Percentiles rank a stretch among this genome's conserved stretches.
phyloP scores from a whole-genome alignment of 1,139 yeast genomes.

The Suhomyces maxii region DNA sequence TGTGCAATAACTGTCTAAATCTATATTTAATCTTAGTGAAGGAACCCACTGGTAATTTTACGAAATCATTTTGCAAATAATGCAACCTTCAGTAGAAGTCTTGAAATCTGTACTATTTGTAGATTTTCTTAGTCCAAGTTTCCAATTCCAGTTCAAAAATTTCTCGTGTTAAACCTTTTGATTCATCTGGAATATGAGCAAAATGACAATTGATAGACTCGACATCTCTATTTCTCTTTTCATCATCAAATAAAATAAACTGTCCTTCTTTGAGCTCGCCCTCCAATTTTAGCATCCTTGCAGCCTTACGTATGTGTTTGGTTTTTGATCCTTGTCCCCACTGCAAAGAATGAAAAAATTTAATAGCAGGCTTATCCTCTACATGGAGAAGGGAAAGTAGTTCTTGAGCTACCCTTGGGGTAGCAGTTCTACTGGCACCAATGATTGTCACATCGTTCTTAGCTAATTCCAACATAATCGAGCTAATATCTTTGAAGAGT shows the following conservation, averaged over 20 bases:
- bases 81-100: no score
- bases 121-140: conserved; percentile 28
- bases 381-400: conserved; percentile 52
- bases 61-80: no score
- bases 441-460: conserved; percentile 48
- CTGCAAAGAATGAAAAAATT: conserved; percentile 53
- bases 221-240: conserved; percentile 64
- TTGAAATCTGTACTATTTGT: background rate
- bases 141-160: conserved; percentile 47
- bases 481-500: conserved; percentile 62
- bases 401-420: conserved; percentile 62
- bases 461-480: conserved; percentile 47
- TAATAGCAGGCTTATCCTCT: conserved; percentile 46
- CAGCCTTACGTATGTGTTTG: conserved; percentile 53
- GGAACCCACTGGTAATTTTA: no score
- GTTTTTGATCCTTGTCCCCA: conserved; percentile 72
- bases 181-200: conserved; percentile 47
- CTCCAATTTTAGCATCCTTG: conserved; percentile 36
- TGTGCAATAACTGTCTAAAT: no score
- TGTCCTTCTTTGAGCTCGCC: conserved; percentile 48
- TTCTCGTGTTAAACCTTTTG: conserved; percentile 50
- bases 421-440: conserved; percentile 67
- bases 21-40: no score
- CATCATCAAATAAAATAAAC: conserved; percentile 71
- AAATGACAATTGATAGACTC: conserved; percentile 61